These are phyloP conservation scores for Amorphotheca resinae DNA, from an alignment of 495 filamentous ascomycete species.

Conservation along the genomic window DNA sequence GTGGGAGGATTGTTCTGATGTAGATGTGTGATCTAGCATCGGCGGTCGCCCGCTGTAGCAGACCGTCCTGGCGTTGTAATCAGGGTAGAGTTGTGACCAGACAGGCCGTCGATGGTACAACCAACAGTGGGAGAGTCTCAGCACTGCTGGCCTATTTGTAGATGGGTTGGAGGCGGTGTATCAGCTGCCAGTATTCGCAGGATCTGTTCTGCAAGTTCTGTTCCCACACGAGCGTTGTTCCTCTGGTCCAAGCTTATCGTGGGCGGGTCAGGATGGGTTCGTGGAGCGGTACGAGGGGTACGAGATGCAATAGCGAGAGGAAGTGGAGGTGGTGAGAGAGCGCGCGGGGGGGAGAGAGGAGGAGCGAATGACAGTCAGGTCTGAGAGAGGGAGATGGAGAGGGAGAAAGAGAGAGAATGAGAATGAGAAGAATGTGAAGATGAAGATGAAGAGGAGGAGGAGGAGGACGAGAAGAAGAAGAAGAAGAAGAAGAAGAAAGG, in stretches of 20 bases:
- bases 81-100: conserved; percentile 1
- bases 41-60: conserved; percentile 15
- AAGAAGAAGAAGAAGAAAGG: too few species aligned
- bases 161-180: neutral
- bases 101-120: neutral
- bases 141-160: neutral
- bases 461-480: neutral
- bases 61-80: conserved; percentile 3
- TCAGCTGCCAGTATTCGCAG: neutral
- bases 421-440: neutral
- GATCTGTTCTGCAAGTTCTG: neutral
- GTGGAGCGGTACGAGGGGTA: too few species aligned
- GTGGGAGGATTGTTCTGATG: conserved; percentile 7
- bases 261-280: too few species aligned
- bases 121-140: neutral
- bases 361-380: neutral
- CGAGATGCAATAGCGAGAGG: too few species aligned
- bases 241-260: neutral
- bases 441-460: neutral
- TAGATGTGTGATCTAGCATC: conserved; percentile 15
- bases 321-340: neutral
- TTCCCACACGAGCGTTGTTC: neutral
- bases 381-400: neutral
- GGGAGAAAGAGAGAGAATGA: neutral
- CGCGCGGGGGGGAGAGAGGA: neutral